Evolutionary conservation across 2,329 filamentous ascomycete genomes (phyloP), one percentile per base, ranked within the genome.

Genomic region (Calonectria pseudoreteaudii): DNA sequence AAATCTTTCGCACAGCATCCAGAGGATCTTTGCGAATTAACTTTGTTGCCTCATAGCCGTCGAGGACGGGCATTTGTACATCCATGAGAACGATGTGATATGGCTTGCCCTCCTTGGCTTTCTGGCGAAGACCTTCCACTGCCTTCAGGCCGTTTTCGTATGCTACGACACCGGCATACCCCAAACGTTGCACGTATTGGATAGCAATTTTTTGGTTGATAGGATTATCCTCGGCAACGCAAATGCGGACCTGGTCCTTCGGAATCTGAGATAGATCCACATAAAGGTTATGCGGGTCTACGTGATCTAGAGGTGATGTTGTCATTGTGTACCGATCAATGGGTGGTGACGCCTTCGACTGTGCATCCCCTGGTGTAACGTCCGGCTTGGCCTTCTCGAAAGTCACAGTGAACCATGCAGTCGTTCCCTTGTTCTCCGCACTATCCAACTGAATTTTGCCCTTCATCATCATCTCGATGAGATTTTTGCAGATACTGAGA

Each of bases 21-120:
- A 95, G 90, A 0, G 91, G 83, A 83, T 98, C 95, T 78, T 91
- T 91, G 13, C 96, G 93, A 56, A 98, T 92, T 72, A 95, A 90
- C 77, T 94, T 93, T 0, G 96, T 98, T 1, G 96, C 95, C 84
- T 98, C 94, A 82, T 98, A 98, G 8, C 96, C 96, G 82, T 98
- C 96, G 11, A 98, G 90, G 4, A 97, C 92, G 0, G 96, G 96
- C 96, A 98, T 98, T 85, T 98, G 95, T 4, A 98, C 95, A 82
- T 98, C 96, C 96, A 98, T 98, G 56, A 98, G 90, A 50, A 98
- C 93, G 38, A 98, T 90, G 80, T 98, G 95, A 85, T 97, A 98
- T 0, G 95, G 96, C 11, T 88, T 88, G 1, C 93, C 93, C 75
- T 94, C 93, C 56, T 87, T 88, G 4, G 94, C 93, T 75, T 93